A percentile compares a stretch with the other conserved stretches of the same genome.
These are phyloP conservation scores for Aspergillus sp. DNA, from an alignment of 2,329 filamentous ascomycete species.

Conservation along the genomic window DNA sequence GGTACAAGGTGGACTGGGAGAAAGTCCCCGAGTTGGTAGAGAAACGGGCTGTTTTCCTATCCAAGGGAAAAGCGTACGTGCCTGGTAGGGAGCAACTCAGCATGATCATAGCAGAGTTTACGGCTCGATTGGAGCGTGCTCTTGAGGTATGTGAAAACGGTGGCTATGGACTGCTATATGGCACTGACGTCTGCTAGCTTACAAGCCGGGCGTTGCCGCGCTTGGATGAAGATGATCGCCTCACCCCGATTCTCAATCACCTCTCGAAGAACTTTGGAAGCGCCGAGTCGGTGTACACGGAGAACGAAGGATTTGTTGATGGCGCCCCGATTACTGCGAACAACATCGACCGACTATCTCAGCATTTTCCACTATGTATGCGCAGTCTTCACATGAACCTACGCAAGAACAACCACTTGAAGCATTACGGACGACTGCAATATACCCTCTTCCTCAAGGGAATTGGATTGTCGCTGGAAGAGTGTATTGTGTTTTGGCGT, in stretches of 20 bases:
- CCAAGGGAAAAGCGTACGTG: constrained; percentile 84
- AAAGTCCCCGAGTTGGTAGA: constrained; percentile 89
- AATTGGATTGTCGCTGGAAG: constrained; percentile 87
- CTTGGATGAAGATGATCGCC: constrained; percentile 92
- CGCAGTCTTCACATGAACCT: constrained; percentile 82
- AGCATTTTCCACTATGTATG: constrained; percentile 93
- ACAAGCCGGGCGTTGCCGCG: constrained; percentile 89
- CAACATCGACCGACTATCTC: constrained; percentile 75
- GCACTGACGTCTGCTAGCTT: constrained; percentile 54
- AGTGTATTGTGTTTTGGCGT: constrained; percentile 90
- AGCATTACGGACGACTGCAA: constrained; percentile 89
- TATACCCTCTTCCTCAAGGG: constrained; percentile 97
- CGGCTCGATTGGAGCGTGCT: constrained; percentile 72
- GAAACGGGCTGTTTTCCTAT: constrained; percentile 72
- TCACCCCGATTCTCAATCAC: constrained; percentile 73
- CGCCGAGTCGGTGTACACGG: constrained; percentile 78
- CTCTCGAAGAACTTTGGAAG: constrained; percentile 96
- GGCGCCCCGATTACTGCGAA: constrained; percentile 75
- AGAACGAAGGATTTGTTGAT: constrained; percentile 63
- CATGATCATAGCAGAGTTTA: constrained; percentile 88
- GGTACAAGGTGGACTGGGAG: constrained; percentile 97
- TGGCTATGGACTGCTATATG: neutral
- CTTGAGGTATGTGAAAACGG: constrained; percentile 66
- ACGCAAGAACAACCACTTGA: constrained; percentile 84
- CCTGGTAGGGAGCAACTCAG: constrained; percentile 82